A percentile compares a stretch with the other conserved stretches of the same genome.
Evolutionary conservation across 2,329 filamentous ascomycete species (phyloP).

Genomic region (Tolypocladium endophyticum): DNA sequence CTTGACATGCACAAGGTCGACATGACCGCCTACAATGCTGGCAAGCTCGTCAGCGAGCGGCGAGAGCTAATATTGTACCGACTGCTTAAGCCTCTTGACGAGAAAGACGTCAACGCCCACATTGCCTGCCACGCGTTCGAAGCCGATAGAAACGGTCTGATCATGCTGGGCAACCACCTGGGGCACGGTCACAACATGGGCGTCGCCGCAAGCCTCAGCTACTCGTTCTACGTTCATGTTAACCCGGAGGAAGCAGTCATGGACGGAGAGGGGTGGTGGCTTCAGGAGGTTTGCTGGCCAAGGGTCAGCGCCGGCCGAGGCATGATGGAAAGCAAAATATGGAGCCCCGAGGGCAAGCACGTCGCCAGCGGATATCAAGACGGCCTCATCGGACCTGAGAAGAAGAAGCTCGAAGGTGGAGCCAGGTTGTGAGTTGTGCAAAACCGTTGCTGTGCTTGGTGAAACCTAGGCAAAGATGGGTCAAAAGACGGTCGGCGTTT

Average conservation of each 20-base stretch:
- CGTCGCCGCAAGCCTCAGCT: constrained; percentile 35
- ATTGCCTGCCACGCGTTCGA: constrained; percentile 39
- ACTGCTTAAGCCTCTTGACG: constrained; percentile 30
- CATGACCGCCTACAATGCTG: constrained; percentile 33
- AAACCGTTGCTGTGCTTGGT: background rate
- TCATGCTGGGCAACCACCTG: constrained; percentile 39
- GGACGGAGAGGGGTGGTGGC: constrained; percentile 38
- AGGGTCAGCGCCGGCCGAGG: constrained; percentile 34
- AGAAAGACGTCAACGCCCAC: constrained; percentile 31
- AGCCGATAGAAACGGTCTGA: constrained; percentile 42
- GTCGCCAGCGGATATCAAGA: constrained; percentile 46
- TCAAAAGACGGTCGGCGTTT: background rate
- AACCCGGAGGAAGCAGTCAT: constrained; percentile 38
- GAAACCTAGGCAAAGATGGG: background rate
- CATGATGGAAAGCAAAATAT: constrained; percentile 38
- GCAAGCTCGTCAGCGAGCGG: constrained; percentile 29
- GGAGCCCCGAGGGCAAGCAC: constrained; percentile 42
- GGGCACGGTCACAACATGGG: constrained; percentile 32
- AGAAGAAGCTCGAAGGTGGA: constrained; percentile 9
- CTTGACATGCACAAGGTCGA: constrained; percentile 46
- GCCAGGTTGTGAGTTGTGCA: constrained; percentile 13
- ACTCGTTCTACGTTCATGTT: constrained; percentile 41
- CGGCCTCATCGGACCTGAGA: constrained; percentile 27
- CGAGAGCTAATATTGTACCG: constrained; percentile 41
- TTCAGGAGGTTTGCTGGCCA: constrained; percentile 41